Base-by-base conservation (phyloP, 352 stramenopile genomes). In the Phytophthora brassicae region DNA sequence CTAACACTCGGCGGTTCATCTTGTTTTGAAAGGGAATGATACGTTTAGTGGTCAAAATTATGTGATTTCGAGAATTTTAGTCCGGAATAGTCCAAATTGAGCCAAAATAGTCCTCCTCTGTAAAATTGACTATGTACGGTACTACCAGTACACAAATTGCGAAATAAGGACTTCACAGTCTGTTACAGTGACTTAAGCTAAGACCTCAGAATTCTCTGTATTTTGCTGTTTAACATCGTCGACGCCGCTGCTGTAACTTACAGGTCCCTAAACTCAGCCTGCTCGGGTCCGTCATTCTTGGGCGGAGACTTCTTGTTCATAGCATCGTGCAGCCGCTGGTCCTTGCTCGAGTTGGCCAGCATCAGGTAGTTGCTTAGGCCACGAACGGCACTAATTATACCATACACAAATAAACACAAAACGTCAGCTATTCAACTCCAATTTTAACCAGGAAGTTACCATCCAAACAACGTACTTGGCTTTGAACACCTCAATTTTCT, bases 321-420 rank as follows among this genome's bases (percentile, higher is more conserved):
- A 31, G 86, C 86, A 41, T 89, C 72, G 43, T 88, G 81, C 39
- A 95, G 71, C 45, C 88, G 81, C 73, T 92, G 86, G 68, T 95
- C 86, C 78, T 95, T 95, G 70, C 86, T 93, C 35, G 86, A 90
- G 64, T 95, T 95, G 49, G 86, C 86, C 71, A 95, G 72, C 64
- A 95, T 77, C 35, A 95, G 64, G 68, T 95, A 95, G 79, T 95
- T 95, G 62, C 86, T 95, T 41, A 95, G 63, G 39, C 86, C 86
- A 50, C 86, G 84, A 24, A 95, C 70, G 20, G 86, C 86, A 56
- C 85, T 94, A 31, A 8, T 9, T 8, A 49, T 14, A 51, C 19
- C 6, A 39, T 11, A 14, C 23, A 28, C 16, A n/a, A 49, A 14
- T 14, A 43, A 33, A 16, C n/a, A n/a, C 29, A 54, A 43, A 26